A percentile compares a stretch with the other conserved stretches of the same genome.
These are phyloP conservation scores for Candida pini DNA, from an alignment of 805 yeast genomes.

Conservation along the genomic window DNA sequence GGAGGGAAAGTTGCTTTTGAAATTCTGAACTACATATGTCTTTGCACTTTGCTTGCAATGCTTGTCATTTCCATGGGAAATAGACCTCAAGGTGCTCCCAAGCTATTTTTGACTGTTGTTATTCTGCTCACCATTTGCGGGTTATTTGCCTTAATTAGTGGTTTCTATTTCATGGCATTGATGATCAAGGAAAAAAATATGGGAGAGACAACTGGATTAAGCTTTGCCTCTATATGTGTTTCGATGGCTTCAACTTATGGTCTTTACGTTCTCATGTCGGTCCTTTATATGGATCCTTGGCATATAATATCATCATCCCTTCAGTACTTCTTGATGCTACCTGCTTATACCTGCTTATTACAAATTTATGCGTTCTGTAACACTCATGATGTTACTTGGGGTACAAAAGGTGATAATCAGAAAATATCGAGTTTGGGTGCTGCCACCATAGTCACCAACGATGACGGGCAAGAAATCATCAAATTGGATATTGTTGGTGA, in stretches of 20 bases:
- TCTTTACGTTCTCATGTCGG: slow-evolving; percentile 72
- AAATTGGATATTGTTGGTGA: slow-evolving; percentile 70
- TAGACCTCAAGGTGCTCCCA: slow-evolving; percentile 93
- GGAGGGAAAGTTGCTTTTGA: slow-evolving; percentile 86
- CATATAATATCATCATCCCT: slow-evolving; percentile 81
- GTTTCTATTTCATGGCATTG: slow-evolving; percentile 68
- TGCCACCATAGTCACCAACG: slow-evolving; percentile 75
- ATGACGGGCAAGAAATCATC: slow-evolving; percentile 77
- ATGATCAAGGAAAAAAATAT: slow-evolving; percentile 38
- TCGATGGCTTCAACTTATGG: slow-evolving; percentile 91
- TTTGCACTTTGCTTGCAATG: slow-evolving; percentile 79
- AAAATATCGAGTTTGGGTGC: slow-evolving; percentile 67
- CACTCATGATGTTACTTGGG: slow-evolving; percentile 98
- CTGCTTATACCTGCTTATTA: slow-evolving; percentile 85
- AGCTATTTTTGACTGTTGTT: slow-evolving; percentile 68
- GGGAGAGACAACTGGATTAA: slow-evolving; percentile 37
- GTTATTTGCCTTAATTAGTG: slow-evolving; percentile 72
- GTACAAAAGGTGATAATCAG: slow-evolving; percentile 91
- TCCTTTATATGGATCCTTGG: slow-evolving; percentile 93
- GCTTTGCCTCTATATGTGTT: slow-evolving; percentile 71
- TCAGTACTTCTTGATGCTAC: slow-evolving; percentile 85
- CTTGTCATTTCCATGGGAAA: slow-evolving; percentile 94
- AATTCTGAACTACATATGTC: slow-evolving; percentile 77
- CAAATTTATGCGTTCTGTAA: slow-evolving; percentile 97
- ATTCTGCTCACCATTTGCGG: slow-evolving; percentile 73